A percentile compares a stretch with the other conserved stretches of the same genome.
Conservation (phyloP, 768 basidiomycete species). For the Termitomyces sp. region DNA sequence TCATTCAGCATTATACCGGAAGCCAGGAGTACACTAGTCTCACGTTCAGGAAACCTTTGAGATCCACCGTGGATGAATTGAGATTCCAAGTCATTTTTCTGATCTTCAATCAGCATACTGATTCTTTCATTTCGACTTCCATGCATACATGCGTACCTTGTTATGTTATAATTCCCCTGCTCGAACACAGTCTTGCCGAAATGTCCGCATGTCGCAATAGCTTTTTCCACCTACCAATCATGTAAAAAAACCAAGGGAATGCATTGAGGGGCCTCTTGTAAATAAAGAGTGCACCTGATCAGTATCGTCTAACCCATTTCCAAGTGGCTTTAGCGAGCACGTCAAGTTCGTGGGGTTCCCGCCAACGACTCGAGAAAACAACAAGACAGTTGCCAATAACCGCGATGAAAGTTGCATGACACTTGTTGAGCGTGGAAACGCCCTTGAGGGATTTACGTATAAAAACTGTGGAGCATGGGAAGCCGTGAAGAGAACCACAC, state of each 20-base stretch:
- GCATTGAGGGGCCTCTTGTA: neutral
- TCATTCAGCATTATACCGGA: neutral
- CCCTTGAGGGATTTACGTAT: neutral
- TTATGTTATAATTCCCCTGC: constrained; percentile 44
- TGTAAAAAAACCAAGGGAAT: neutral
- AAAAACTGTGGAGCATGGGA: neutral
- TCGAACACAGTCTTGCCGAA: constrained; percentile 39
- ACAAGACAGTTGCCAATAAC: neutral
- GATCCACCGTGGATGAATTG: constrained; percentile 33
- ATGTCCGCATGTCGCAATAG: constrained; percentile 43
- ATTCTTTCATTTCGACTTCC: neutral
- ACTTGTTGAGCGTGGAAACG: neutral
- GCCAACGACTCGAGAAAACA: neutral
- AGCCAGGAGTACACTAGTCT: constrained; percentile 2
- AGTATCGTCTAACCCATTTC: constrained; percentile 33
- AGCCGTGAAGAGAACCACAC: neutral
- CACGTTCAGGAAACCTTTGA: constrained; percentile 41
- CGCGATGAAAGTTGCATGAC: constrained; percentile 1
- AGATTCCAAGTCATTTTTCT: constrained; percentile 55
- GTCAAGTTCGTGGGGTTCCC: neutral
- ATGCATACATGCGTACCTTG: constrained; percentile 29
- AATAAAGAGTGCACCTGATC: constrained; percentile 21
- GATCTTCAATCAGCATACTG: neutral
- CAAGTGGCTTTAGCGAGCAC: constrained; percentile 28
- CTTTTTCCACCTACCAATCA: constrained; percentile 35